Conservation (phyloP, 2,329 filamentous ascomycete species). For the Phialophora tarda region DNA sequence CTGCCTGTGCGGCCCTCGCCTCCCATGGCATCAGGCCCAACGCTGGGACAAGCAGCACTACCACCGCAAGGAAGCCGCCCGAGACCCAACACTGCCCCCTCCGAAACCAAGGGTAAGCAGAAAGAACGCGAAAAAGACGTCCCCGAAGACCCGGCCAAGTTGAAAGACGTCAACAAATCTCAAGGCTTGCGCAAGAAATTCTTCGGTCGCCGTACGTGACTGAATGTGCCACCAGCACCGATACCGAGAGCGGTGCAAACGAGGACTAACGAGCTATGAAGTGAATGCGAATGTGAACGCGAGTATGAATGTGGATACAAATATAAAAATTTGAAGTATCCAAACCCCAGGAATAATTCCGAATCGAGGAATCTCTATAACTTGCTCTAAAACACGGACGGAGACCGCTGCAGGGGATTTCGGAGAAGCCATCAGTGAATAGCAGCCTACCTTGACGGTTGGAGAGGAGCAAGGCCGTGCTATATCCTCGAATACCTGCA, state of each 20-base stretch:
- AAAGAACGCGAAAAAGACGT: slow-evolving; percentile 29
- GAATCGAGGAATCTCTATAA: neutral
- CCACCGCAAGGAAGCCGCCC: neutral
- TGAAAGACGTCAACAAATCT: slow-evolving; percentile 27
- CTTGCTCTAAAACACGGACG: neutral
- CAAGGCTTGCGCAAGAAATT: slow-evolving; percentile 34
- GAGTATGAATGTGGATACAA: neutral
- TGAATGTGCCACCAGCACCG: neutral
- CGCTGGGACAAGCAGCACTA: neutral
- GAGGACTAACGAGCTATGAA: neutral
- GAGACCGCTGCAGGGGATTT: neutral
- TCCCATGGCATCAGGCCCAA: slow-evolving; percentile 8
- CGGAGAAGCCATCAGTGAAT: neutral
- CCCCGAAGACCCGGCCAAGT: slow-evolving; percentile 29
- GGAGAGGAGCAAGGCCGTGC: neutral
- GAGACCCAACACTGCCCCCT: slow-evolving; percentile 1
- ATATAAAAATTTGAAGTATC: neutral
- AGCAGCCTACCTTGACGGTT: neutral
- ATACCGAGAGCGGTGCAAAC: neutral
- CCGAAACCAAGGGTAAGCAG: slow-evolving; percentile 26
- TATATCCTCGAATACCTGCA: neutral
- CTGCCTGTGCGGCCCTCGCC: slow-evolving; percentile 19
- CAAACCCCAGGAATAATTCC: neutral
- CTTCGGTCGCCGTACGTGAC: slow-evolving; percentile 32
- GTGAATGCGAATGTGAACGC: neutral